Percentiles rank a stretch among this genome's conserved stretches.
phyloP scores from a whole-genome alignment of 371 early-diverging fungal species.

The Cokeromyces recurvatus region DNA sequence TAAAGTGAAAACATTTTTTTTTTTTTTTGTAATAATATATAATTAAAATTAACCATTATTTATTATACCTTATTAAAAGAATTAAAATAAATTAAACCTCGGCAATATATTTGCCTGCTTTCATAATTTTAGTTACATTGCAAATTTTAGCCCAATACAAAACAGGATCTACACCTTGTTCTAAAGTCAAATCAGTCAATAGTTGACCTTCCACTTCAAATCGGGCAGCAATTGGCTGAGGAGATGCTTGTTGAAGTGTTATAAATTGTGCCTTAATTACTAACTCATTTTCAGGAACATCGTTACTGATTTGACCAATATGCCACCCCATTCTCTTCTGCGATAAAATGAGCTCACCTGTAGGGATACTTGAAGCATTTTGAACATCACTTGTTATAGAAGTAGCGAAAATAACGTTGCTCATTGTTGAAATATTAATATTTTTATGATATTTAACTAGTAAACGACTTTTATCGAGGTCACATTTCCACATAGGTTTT shows the following conservation, averaged over 20 bases:
- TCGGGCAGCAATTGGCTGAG: constrained; percentile 46
- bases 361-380: constrained; percentile 48
- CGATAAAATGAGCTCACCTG: constrained; percentile 49
- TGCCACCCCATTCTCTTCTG: constrained; percentile 54
- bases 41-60: too few relatives aligned
- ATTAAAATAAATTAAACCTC: constrained; percentile 24
- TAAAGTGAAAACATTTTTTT: too few relatives aligned
- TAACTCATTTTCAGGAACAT: constrained; percentile 13
- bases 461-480: constrained; percentile 45
- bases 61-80: too few relatives aligned
- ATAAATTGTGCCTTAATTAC: constrained; percentile 50
- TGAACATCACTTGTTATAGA: constrained; percentile 44
- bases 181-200: constrained; percentile 22
- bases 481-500: constrained; percentile 58
- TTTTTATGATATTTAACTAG: constrained; percentile 48
- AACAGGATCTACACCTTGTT: constrained; percentile 13
- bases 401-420: constrained; percentile 44
- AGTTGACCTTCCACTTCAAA: constrained; percentile 41
- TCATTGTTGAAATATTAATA: constrained; percentile 5
- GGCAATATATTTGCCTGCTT: constrained; percentile 35
- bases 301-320: constrained; percentile 26
- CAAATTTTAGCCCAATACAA: constrained; percentile 21
- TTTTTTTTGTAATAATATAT: too few relatives aligned
- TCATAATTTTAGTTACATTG: constrained; percentile 14
- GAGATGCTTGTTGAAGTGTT: constrained; percentile 33